Conservation (phyloP, 352 stramenopile species). For the Sclerospora graminicola region DNA sequence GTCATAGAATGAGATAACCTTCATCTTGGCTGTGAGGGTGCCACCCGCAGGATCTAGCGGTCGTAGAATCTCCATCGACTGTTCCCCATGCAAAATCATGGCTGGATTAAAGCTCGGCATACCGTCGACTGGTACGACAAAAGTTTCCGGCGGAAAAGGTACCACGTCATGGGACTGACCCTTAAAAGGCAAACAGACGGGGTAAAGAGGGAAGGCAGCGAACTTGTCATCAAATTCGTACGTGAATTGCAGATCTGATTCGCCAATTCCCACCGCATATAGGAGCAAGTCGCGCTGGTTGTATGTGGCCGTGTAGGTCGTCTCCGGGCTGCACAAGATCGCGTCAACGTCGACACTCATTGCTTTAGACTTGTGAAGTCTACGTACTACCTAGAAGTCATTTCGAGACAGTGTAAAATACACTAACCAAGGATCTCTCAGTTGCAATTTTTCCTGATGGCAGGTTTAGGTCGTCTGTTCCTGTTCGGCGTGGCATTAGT, state of each 20-base stretch:
- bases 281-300: slow-evolving; percentile 85
- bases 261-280: slow-evolving; percentile 85
- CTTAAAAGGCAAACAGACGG: slow-evolving; percentile 83
- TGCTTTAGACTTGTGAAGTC: too few species aligned
- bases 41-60: slow-evolving; percentile 52
- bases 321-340: slow-evolving; percentile 43
- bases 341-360: slow-evolving; percentile 57
- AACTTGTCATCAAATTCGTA: slow-evolving; percentile 85
- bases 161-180: slow-evolving; percentile 81
- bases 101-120: slow-evolving; percentile 72
- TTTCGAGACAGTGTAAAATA: neutral
- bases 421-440: neutral
- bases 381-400: too few species aligned
- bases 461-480: slow-evolving; percentile 26
- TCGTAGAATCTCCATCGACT: slow-evolving; percentile 72
- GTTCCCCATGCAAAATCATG: slow-evolving; percentile 82
- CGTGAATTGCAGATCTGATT: slow-evolving; percentile 77
- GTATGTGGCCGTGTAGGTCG: slow-evolving; percentile 59
- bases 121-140: slow-evolving; percentile 42
- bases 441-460: slow-evolving; percentile 4
- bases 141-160: slow-evolving; percentile 70
- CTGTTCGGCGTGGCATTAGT: slow-evolving; percentile 41
- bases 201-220: slow-evolving; percentile 82
- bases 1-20: slow-evolving; percentile 76
- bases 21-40: slow-evolving; percentile 40